Conservation (phyloP, 768 basidiomycete genomes). For the Lentinula edodes region DNA sequence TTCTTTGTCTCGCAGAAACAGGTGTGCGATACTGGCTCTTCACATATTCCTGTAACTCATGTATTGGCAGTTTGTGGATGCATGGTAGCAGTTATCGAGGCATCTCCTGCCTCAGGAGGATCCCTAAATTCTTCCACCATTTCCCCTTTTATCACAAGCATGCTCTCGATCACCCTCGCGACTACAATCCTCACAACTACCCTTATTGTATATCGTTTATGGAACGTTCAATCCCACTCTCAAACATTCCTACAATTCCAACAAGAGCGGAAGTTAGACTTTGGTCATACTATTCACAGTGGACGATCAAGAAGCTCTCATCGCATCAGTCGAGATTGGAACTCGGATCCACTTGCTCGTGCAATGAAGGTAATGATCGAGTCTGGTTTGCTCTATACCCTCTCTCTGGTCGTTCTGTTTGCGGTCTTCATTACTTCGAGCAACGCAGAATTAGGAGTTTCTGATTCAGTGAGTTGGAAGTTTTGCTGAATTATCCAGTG, state of each 20-base stretch:
- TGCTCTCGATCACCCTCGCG: slow-evolving; percentile 29
- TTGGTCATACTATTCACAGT: not conserved
- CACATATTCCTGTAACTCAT: not conserved
- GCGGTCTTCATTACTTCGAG: slow-evolving; percentile 27
- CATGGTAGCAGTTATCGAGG: slow-evolving; percentile 27
- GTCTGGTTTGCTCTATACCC: slow-evolving; percentile 34
- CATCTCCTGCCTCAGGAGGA: slow-evolving; percentile 16
- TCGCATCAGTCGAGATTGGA: not conserved
- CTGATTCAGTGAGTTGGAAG: slow-evolving; percentile 26
- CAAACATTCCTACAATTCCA: slow-evolving; percentile 13
- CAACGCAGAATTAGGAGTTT: slow-evolving; percentile 31
- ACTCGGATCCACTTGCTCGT: slow-evolving; percentile 16
- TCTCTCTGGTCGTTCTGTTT: slow-evolving; percentile 28
- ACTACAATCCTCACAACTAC: slow-evolving; percentile 31
- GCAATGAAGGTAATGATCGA: slow-evolving; percentile 30
- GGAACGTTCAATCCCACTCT: slow-evolving; percentile 24
- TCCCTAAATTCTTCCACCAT: slow-evolving; percentile 23
- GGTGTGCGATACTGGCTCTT: slow-evolving; percentile 14
- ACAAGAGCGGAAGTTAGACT: slow-evolving; percentile 5
- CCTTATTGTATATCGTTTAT: slow-evolving; percentile 32
- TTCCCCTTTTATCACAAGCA: slow-evolving; percentile 30
- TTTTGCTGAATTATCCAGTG: not conserved
- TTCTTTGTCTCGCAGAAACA: slow-evolving; percentile 32
- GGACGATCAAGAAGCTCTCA: not conserved
- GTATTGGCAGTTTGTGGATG: slow-evolving; percentile 23